A percentile compares a stretch with the other conserved stretches of the same genome.
Evolutionary conservation across 2,329 filamentous ascomycete genomes (phyloP).

Genomic region (Tolypocladium sp.): DNA sequence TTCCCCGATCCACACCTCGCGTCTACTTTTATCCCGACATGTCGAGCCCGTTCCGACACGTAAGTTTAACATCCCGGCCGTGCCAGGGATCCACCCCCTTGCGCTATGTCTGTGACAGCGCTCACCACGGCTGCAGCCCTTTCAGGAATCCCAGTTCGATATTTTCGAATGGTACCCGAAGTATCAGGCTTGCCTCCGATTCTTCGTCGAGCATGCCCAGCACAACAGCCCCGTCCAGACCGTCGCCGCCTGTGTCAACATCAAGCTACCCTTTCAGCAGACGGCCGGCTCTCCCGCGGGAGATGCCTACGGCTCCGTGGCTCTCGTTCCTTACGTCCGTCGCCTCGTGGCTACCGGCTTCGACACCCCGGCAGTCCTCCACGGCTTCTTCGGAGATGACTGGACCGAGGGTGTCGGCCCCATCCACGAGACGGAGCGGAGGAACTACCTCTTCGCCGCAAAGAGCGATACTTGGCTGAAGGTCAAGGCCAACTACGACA

Average conservation of each 20-base stretch:
- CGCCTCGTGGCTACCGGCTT: constrained; percentile 87
- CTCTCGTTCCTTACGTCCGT: constrained; percentile 76
- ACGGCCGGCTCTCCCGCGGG: constrained; percentile 17
- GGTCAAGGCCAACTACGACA: constrained; percentile 87
- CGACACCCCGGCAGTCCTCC: constrained; percentile 76
- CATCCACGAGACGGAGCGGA: constrained; percentile 78
- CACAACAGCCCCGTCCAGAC: constrained; percentile 76
- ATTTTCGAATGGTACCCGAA: constrained; percentile 90
- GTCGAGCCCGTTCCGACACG: constrained; percentile 10
- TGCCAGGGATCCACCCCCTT: neutral
- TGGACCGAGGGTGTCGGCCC: constrained; percentile 74
- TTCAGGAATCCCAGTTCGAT: constrained; percentile 51
- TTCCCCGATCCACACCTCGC: neutral
- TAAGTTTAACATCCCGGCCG: constrained; percentile 3
- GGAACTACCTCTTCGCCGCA: constrained; percentile 91
- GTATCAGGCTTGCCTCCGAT: constrained; percentile 81
- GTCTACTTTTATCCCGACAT: constrained; percentile 2
- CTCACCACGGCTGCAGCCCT: constrained; percentile 23
- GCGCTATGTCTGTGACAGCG: neutral
- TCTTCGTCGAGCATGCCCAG: constrained; percentile 88
- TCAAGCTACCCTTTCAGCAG: constrained; percentile 79
- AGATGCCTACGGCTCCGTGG: constrained; percentile 39
- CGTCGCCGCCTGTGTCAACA: constrained; percentile 84
- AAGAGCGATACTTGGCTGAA: constrained; percentile 86
- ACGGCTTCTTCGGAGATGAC: constrained; percentile 95